These are phyloP conservation scores for Eragrostis tef DNA, from an alignment of 202 grass and related monocot species.

Conservation along the genomic window DNA sequence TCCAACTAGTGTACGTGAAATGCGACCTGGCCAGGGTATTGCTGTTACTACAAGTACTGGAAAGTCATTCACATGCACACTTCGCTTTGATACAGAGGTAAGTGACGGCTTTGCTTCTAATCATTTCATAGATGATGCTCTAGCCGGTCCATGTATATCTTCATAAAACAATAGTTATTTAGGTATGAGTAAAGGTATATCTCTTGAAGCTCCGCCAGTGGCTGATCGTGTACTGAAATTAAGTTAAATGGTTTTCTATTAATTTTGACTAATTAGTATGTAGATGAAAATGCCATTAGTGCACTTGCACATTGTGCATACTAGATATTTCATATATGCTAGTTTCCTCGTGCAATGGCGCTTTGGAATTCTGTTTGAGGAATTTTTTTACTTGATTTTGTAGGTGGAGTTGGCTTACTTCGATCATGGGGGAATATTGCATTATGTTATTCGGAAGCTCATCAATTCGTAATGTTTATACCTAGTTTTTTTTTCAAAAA, in stretches of 20 bases:
- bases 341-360: neutral
- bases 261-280: neutral
- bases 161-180: too few relatives aligned
- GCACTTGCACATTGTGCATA: neutral
- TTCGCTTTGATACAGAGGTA: slow-evolving; percentile 71
- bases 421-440: slow-evolving; percentile 69
- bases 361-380: neutral
- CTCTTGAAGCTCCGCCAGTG: too few relatives aligned
- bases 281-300: neutral
- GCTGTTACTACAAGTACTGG: slow-evolving; percentile 45
- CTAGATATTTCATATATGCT: neutral
- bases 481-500: neutral
- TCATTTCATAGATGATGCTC: neutral
- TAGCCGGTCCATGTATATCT: too few relatives aligned
- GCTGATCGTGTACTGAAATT: neutral
- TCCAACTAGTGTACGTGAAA: slow-evolving; percentile 56
- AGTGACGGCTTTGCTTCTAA: slow-evolving; percentile 10
- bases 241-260: neutral
- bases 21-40: slow-evolving; percentile 66
- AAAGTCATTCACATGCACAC: slow-evolving; percentile 63
- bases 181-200: too few relatives aligned
- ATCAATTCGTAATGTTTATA: slow-evolving; percentile 12
- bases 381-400: slow-evolving; percentile 29
- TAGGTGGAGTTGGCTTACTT: slow-evolving; percentile 75
- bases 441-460: slow-evolving; percentile 61